phyloP scores from a whole-genome alignment of 2,329 filamentous ascomycete genomes.

The Curvularia sp. region DNA sequence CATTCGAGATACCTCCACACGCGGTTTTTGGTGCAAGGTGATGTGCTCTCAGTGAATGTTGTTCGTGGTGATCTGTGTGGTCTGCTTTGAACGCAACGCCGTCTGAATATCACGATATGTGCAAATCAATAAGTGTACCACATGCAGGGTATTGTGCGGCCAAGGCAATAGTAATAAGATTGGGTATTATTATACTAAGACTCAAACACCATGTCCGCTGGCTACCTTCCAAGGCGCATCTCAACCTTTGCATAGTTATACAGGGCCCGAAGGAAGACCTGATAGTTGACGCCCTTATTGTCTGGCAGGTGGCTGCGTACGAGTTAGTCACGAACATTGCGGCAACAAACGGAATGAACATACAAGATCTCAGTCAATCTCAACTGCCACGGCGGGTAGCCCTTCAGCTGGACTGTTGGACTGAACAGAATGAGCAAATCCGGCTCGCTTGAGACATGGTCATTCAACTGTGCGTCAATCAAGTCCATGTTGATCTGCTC shows the following conservation, averaged over 20 bases:
- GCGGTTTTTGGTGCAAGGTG: background rate
- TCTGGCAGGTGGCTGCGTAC: slow-evolving; percentile 62
- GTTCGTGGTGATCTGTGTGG: background rate
- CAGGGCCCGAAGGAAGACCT: slow-evolving; percentile 86
- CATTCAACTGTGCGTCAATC: slow-evolving; percentile 84
- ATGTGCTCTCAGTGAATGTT: background rate
- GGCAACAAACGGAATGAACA: slow-evolving; percentile 42
- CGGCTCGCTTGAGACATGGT: slow-evolving; percentile 83
- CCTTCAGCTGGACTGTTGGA: slow-evolving; percentile 80
- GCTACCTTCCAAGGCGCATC: slow-evolving; percentile 77
- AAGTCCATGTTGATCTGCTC: slow-evolving; percentile 84
- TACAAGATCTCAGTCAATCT: slow-evolving; percentile 91
- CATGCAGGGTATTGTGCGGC: too few relatives aligned
- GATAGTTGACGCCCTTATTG: slow-evolving; percentile 86
- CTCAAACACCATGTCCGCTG: background rate
- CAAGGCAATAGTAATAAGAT: slow-evolving; percentile 3
- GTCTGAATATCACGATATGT: background rate
- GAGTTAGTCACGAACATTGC: slow-evolving; percentile 16
- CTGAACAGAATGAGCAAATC: slow-evolving; percentile 89
- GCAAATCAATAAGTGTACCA: background rate
- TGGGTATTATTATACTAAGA: slow-evolving; percentile 27
- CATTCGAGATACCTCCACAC: slow-evolving; percentile 42
- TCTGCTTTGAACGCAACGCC: background rate
- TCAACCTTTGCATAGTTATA: slow-evolving; percentile 86
- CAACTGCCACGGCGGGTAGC: slow-evolving; percentile 97